These are phyloP conservation scores for Aspergillus ustus DNA, from an alignment of 2,329 filamentous ascomycete genomes.

Conservation along the genomic window DNA sequence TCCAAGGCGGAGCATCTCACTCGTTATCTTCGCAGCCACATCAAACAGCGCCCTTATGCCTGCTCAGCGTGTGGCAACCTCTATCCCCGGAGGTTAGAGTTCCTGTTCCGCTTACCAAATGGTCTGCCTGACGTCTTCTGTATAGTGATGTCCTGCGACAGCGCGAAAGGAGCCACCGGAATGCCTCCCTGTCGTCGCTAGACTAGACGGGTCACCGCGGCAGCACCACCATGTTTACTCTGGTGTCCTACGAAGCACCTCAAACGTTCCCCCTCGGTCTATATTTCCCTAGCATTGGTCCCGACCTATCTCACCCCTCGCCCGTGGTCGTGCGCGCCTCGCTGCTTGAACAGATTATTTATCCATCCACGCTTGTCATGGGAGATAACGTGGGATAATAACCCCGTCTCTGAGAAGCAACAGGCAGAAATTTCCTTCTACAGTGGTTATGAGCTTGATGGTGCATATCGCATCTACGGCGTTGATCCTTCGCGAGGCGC, in stretches of 20 bases:
- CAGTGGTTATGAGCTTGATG: constrained; percentile 33
- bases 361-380: constrained; percentile 31
- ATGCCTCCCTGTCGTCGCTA: not conserved
- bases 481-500: constrained; percentile 33
- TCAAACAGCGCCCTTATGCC: constrained; percentile 79
- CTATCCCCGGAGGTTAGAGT: constrained; percentile 25
- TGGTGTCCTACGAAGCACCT: not conserved
- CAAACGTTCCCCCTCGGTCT: not conserved
- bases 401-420: constrained; percentile 33
- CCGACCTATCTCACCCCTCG: not conserved
- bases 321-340: constrained; percentile 6
- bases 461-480: constrained; percentile 40
- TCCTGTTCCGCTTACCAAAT: too few relatives aligned
- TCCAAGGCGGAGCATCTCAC: constrained; percentile 29
- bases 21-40: constrained; percentile 85
- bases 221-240: not conserved
- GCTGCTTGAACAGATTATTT: constrained; percentile 36
- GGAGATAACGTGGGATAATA: constrained; percentile 35
- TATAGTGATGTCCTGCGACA: constrained; percentile 23
- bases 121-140: not conserved
- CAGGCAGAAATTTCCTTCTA: constrained; percentile 39
- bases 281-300: not conserved
- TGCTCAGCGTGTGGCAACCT: constrained; percentile 27
- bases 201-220: not conserved
- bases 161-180: constrained; percentile 21